phyloP scores from a whole-genome alignment of 306 rosid genomes.

The Vachellia collinsii region DNA sequence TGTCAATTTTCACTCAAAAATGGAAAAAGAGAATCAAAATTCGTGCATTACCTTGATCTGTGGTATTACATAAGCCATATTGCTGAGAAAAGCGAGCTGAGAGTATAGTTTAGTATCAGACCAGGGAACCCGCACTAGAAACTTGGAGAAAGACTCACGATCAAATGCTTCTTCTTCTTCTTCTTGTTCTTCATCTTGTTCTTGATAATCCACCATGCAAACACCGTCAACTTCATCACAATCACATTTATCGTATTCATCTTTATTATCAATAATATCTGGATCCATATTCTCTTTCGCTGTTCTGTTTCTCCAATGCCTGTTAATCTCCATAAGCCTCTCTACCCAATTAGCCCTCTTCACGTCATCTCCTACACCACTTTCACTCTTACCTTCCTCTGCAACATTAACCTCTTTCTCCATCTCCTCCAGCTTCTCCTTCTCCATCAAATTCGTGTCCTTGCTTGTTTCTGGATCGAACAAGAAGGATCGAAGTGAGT shows the following conservation, averaged over 20 bases:
- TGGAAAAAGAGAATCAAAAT: background rate
- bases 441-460: slow-evolving; percentile 47
- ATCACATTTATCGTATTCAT: slow-evolving; percentile 48
- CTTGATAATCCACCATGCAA: slow-evolving; percentile 61
- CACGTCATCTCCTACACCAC: slow-evolving; percentile 43
- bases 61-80: slow-evolving; percentile 87
- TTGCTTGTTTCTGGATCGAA: slow-evolving; percentile 65
- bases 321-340: slow-evolving; percentile 82
- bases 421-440: slow-evolving; percentile 50
- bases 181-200: background rate
- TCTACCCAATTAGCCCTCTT: slow-evolving; percentile 84
- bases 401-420: slow-evolving; percentile 34
- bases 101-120: slow-evolving; percentile 74
- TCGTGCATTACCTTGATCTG: slow-evolving; percentile 52
- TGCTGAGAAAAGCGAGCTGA: slow-evolving; percentile 73
- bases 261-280: slow-evolving; percentile 36
- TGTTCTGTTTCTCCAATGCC: slow-evolving; percentile 65
- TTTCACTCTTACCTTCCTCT: slow-evolving; percentile 41
- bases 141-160: slow-evolving; percentile 56
- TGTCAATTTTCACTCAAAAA: background rate
- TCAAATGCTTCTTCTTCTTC: slow-evolving; percentile 48
- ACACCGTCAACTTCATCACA: slow-evolving; percentile 49
- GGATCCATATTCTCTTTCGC: slow-evolving; percentile 49
- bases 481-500: slow-evolving; percentile 56
- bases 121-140: slow-evolving; percentile 68